Evolutionary conservation across 768 basidiomycete species (phyloP), one percentile per base, ranked within the genome.

Genomic region (Hericium alpestre): DNA sequence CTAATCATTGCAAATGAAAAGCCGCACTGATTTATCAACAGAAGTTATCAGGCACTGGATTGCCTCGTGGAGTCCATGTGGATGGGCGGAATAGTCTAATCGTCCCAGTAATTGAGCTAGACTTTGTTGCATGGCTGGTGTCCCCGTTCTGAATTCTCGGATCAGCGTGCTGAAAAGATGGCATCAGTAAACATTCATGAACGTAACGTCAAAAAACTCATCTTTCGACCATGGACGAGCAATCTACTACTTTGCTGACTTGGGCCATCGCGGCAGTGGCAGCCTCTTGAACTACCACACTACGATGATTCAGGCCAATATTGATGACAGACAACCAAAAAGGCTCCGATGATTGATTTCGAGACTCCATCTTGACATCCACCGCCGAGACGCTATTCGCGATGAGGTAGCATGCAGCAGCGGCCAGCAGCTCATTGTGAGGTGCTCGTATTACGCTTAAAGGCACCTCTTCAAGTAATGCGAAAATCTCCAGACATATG

Each of bases 301-400:
- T 79, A 58, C 83, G 75, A 66, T 90, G 84, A 69, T 84, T 87
- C 58, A 94, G 72, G 16, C 84, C 82, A 55, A 78, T 72, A 64
- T 93, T 84, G 40, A 93, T 70, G 43, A 95, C 71, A 43, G 76
- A 73, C 55, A 75, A 73, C 91, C 91, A 94, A 58, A 76, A 70
- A 3, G 82, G 78, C 15, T 79, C 74, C 40, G 74, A 70, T 12
- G 79, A 73, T 43, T 65, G 13, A 15, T 4, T 1, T 32, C 49
- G 64, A 22, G 72, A 61, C 52, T 72, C 65, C 13, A 72, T 59
- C n/a, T 71, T 69, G 56, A 79, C 73, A 62, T 87, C 84, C 6
- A 72, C 69, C 15, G 69, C 64, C n/a, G 88, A 84, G 38, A 91
- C 72, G 51, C 82, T 79, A 37, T 71, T 76, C 16, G 82, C 79